Evolutionary conservation across 2,329 filamentous ascomycete species (phyloP), one percentile per base, ranked within the genome.

Genomic region (Fusarium pseudoanthophilum): DNA sequence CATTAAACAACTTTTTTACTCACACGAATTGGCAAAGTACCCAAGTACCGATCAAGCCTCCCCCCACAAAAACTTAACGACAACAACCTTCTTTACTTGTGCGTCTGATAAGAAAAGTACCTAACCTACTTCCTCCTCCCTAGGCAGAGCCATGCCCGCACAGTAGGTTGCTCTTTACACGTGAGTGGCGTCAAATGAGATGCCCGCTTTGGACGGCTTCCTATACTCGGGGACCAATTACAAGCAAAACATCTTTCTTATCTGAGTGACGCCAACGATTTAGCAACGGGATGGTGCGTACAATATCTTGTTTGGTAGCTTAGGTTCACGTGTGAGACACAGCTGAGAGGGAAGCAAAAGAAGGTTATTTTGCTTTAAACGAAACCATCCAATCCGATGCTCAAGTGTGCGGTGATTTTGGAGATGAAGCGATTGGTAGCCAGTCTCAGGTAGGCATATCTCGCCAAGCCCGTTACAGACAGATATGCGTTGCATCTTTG

Each of bases 1-100:
- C 55, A 75, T 75, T 75, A 71, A 75, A 71, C 42, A 73, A 73
- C 57, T 28, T 52, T 75, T 75, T 75, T 72, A 75, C 69, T 73
- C 73, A 75, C 64, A 64, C 36, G 64, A 74, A 74, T 60, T 60
- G 60, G 32, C 51, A 24, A 34, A 49, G 56, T 58, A 58, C 40
- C 56, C 18, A 51, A 43, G 63, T 67, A 73, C 59, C 67, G 57
- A 69, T 53, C 59, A 43, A 73, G 63, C 70, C 66, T 71, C 51
- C 57, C 69, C 70, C 70, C 70, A 73, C 65, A 61, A 70, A 55
- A 64, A 67, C 45, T 32, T 36, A 67, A 61, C 43, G 28, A 72
- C 68, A 45, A 53, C 58, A 40, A 46, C 40, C 48, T 49, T 30
- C 42, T 51, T 37, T 48, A 16, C 32, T 51, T 58, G 32, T 58